These are phyloP conservation scores for Erigeron canadensis DNA, from an alignment of 129 eudicot genomes.

Conservation along the genomic window DNA sequence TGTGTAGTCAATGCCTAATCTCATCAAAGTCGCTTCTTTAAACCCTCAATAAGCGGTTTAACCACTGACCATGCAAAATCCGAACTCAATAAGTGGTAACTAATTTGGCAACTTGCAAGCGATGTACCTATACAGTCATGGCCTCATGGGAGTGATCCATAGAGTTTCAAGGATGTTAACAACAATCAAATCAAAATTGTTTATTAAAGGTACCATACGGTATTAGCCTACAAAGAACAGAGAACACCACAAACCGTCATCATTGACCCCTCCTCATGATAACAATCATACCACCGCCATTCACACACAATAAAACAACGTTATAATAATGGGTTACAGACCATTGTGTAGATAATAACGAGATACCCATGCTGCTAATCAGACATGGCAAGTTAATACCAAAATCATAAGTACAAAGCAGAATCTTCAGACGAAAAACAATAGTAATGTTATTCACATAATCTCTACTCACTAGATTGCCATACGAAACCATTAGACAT, in stretches of 20 bases:
- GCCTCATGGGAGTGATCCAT: too few relatives aligned
- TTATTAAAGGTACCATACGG: background rate
- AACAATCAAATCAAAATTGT: too few relatives aligned
- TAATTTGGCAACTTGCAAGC: too few relatives aligned
- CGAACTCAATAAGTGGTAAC: too few relatives aligned
- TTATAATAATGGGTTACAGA: background rate
- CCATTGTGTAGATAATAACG: slow-evolving; percentile 4
- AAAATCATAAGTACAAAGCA: slow-evolving; percentile 13
- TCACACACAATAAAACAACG: slow-evolving; percentile 23
- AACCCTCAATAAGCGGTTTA: too few relatives aligned
- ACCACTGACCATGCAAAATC: too few relatives aligned
- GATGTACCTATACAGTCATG: too few relatives aligned
- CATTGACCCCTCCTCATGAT: background rate
- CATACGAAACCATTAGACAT: slow-evolving; percentile 16
- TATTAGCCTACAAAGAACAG: background rate
- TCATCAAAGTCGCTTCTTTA: too few relatives aligned
- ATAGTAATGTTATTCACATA: slow-evolving; percentile 34
- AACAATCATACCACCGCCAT: background rate
- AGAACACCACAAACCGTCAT: background rate
- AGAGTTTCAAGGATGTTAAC: too few relatives aligned
- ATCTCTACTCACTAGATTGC: slow-evolving; percentile 30
- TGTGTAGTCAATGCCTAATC: too few relatives aligned
- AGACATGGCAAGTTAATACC: slow-evolving; percentile 21
- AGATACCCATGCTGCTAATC: slow-evolving; percentile 2
- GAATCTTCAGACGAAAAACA: slow-evolving; percentile 12